Base-by-base conservation (phyloP, 2,329 filamentous ascomycete species). In the Trichoderma sp. region DNA sequence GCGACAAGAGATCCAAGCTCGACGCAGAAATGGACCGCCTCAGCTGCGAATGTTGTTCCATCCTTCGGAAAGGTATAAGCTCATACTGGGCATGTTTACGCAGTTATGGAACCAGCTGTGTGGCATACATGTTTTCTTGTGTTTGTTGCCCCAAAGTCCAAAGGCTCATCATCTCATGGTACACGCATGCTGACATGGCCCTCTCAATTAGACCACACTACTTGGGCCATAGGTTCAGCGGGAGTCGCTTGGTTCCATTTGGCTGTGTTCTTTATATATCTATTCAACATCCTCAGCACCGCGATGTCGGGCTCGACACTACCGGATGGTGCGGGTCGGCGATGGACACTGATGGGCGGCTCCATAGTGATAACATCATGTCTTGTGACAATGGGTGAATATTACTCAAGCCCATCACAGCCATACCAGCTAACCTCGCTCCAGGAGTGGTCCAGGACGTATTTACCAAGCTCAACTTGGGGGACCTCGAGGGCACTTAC, bases 251-350 rank as follows among this genome's bases (percentile, higher is more conserved):
- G n/a, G 88, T 88, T 1, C 86, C 88, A 0, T n/a, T 43, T 43
- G 39, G 39, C 39, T 87, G 87, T 0, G 88, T 91, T 26, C 88
- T 90, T 43, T 43, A 17, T 43, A 76, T 91, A 90, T 75, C 84
- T 91, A 71, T 89, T 91, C 79, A 91, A 91, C 75, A 87, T 90
- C 0, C 81, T 82, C 17, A 81, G 90, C 73, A 90, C 89, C 8
- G 17, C n/a, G 0, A 79, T 90, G 2, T 87, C 88, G 0, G 88
- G 88, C 15, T 88, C 91, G 36, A 70, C 90, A 12, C 90, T 85
- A 76, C 84, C 91, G 61, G 89, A 91, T 77, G 84, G 81, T 73
- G 83, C 87, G 74, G 88, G 88, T 55, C 87, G 89, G 9, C 87
- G 89, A 0, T 85, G 85, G 0, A 82, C 88, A 0, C 81, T 91